phyloP scores from a whole-genome alignment of 305 asterid genomes.

The Solanum chacoense region DNA sequence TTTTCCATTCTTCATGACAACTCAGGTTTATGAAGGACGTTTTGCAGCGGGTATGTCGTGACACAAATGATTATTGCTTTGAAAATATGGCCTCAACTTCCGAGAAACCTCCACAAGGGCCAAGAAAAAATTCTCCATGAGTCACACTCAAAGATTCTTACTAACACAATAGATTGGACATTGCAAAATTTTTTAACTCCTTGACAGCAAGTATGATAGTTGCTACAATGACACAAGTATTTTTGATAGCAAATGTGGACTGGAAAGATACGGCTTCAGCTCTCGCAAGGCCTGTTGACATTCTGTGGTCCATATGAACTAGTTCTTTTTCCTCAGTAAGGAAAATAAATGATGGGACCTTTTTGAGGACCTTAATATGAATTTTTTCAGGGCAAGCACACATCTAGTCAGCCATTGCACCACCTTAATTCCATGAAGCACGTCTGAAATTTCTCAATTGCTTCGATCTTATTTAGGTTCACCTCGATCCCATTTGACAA shows the following conservation, averaged over 20 bases:
- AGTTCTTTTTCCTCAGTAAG: neutral
- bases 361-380: neutral
- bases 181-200: neutral
- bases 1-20: neutral
- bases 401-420: neutral
- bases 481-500: neutral
- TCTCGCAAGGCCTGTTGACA: neutral
- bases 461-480: neutral
- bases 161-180: neutral
- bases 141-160: neutral
- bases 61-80: neutral
- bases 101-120: neutral
- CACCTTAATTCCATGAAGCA: neutral
- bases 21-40: too few relatives aligned
- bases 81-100: neutral
- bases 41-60: too few relatives aligned
- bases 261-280: neutral
- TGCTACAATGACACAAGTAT: neutral
- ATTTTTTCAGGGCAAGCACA: neutral
- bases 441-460: neutral
- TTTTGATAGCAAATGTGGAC: neutral
- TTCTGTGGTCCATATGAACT: neutral
- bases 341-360: neutral
- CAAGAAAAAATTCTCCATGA: neutral
- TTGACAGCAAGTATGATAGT: neutral